Conservation (phyloP, 805 yeast species). For the Barnettozyma siamensis region DNA sequence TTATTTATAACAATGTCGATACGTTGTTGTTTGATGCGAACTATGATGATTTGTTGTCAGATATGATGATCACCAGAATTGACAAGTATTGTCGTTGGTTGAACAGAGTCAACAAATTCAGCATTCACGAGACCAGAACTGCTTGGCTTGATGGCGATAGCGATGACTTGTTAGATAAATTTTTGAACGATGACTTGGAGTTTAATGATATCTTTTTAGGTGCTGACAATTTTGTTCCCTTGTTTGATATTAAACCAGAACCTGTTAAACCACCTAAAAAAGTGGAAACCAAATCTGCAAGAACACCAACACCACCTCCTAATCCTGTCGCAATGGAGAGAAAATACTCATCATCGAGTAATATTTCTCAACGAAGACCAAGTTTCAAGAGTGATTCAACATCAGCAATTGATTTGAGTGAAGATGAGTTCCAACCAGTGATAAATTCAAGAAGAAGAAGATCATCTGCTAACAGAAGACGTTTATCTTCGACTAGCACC, state of each 20-base stretch:
- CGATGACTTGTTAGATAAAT: slow-evolving; percentile 27
- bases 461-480: slow-evolving; percentile 22
- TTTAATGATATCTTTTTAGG: slow-evolving; percentile 40
- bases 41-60: slow-evolving; percentile 18
- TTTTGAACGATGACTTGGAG: slow-evolving; percentile 28
- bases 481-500: slow-evolving; percentile 9
- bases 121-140: slow-evolving; percentile 7
- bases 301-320: slow-evolving; percentile 9
- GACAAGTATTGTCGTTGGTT: slow-evolving; percentile 34
- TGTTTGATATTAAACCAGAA: slow-evolving; percentile 28
- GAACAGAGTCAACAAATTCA: slow-evolving; percentile 20
- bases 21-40: slow-evolving; percentile 41
- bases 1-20: slow-evolving; percentile 59
- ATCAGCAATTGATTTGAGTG: slow-evolving; percentile 26
- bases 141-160: slow-evolving; percentile 29
- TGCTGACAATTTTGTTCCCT: slow-evolving; percentile 30
- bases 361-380: slow-evolving; percentile 7
- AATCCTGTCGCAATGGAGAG: slow-evolving; percentile 1
- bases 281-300: slow-evolving; percentile 11
- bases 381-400: slow-evolving; percentile 12
- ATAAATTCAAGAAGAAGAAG: slow-evolving; percentile 27
- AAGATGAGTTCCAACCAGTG: slow-evolving; percentile 31
- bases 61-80: slow-evolving; percentile 18
- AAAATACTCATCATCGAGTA: slow-evolving; percentile 3
- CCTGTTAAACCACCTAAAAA: slow-evolving; percentile 12